A percentile compares a stretch with the other conserved stretches of the same genome.
Evolutionary conservation across 495 filamentous ascomycete genomes (phyloP).

Genomic region (Penicillium robsamsonii): DNA sequence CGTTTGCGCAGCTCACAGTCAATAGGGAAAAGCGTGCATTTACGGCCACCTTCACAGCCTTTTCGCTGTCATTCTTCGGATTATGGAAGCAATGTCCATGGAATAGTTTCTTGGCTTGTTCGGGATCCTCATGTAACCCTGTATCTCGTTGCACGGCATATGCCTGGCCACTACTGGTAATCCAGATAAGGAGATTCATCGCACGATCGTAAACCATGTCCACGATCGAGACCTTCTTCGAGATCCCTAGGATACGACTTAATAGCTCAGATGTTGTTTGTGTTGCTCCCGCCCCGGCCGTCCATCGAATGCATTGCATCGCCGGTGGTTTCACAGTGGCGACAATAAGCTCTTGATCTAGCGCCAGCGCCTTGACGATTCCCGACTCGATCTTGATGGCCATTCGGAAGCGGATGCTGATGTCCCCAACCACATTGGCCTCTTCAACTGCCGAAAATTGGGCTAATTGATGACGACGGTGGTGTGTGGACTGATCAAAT

Average conservation of each 20-base stretch:
- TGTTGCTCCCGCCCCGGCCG: slow-evolving; percentile 70
- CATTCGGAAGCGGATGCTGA: slow-evolving; percentile 91
- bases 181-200: slow-evolving; percentile 95
- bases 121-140: slow-evolving; percentile 31
- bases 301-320: slow-evolving; percentile 95
- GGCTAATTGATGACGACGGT: slow-evolving; percentile 68
- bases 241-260: slow-evolving; percentile 79
- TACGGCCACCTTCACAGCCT: slow-evolving; percentile 73
- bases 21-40: slow-evolving; percentile 94
- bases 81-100: slow-evolving; percentile 87
- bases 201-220: slow-evolving; percentile 96
- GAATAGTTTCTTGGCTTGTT: slow-evolving; percentile 65
- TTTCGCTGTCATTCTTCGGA: slow-evolving; percentile 56
- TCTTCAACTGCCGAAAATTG: slow-evolving; percentile 61
- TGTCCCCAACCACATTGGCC: slow-evolving; percentile 76
- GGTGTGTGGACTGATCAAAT: slow-evolving; percentile 66
- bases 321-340: slow-evolving; percentile 91
- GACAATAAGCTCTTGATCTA: slow-evolving; percentile 92
- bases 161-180: slow-evolving; percentile 83
- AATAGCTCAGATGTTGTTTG: slow-evolving; percentile 92
- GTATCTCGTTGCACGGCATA: slow-evolving; percentile 84
- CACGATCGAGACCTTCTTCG: slow-evolving; percentile 67
- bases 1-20: slow-evolving; percentile 79
- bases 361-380: slow-evolving; percentile 78
- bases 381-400: slow-evolving; percentile 98